Evolutionary conservation across 2,329 filamentous ascomycete species (phyloP).

Genomic region (Pyrenochaeta sp.): DNA sequence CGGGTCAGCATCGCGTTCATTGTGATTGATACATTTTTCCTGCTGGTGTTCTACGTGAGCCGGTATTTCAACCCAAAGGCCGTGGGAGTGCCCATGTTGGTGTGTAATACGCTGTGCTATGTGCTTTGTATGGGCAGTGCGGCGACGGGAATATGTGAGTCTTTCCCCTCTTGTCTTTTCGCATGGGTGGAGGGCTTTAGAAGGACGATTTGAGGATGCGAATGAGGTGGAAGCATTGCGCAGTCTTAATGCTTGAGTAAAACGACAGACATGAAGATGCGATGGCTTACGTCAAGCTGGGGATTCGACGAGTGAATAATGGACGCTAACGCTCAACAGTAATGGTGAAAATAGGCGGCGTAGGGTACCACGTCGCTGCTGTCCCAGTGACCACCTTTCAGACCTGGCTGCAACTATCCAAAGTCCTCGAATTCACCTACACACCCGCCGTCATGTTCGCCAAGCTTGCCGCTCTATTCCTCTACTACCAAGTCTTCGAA

Average conservation of each 20-base stretch:
- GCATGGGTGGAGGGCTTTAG: not conserved
- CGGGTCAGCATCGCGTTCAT: slow-evolving; percentile 16
- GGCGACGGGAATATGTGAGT: slow-evolving; percentile 14
- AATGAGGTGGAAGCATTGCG: not conserved
- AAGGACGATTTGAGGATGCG: not conserved
- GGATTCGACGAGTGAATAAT: not conserved
- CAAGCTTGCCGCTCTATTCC: slow-evolving; percentile 14
- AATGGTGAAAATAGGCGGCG: slow-evolving; percentile 15
- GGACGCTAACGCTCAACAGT: slow-evolving; percentile 10
- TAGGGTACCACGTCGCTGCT: slow-evolving; percentile 8
- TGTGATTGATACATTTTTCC: slow-evolving; percentile 14
- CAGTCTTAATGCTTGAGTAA: not conserved
- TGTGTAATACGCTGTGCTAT: slow-evolving; percentile 17
- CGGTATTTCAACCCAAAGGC: slow-evolving; percentile 12
- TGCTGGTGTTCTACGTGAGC: slow-evolving; percentile 12
- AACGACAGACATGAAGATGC: not conserved
- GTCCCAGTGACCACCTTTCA: slow-evolving; percentile 9
- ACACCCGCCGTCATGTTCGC: slow-evolving; percentile 16
- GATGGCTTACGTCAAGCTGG: not conserved
- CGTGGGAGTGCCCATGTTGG: slow-evolving; percentile 11
- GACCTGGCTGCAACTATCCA: slow-evolving; percentile 14
- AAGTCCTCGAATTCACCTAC: slow-evolving; percentile 19
- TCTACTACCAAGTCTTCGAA: slow-evolving; percentile 16
- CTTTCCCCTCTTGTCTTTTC: not conserved
- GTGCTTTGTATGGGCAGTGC: slow-evolving; percentile 14